Evolutionary conservation across 495 filamentous ascomycete species (phyloP).

Genomic region (Aspergillus cristatus): DNA sequence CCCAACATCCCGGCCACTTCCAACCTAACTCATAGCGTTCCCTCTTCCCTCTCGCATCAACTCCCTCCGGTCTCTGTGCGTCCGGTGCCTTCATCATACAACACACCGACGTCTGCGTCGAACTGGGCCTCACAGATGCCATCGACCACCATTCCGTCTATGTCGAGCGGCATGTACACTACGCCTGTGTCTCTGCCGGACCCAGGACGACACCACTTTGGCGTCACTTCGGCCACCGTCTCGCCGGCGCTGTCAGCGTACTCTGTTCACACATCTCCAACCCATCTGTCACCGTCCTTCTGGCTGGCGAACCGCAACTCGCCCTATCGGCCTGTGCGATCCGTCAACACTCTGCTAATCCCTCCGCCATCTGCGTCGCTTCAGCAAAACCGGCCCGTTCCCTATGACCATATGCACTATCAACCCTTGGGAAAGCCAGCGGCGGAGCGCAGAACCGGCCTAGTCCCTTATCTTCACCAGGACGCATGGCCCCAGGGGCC

Average conservation of each 20-base stretch:
- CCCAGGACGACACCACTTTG: conserved; percentile 31
- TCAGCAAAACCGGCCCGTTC: conserved; percentile 54
- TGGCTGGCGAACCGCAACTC: conserved; percentile 61
- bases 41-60: conserved; percentile 19
- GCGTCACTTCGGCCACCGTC: conserved; percentile 26
- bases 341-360: conserved; percentile 79
- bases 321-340: conserved; percentile 84
- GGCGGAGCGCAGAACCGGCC: conserved; percentile 68
- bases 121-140: conserved; percentile 41
- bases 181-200: conserved; percentile 43
- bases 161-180: conserved; percentile 35
- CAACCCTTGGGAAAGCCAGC: conserved; percentile 72
- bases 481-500: conserved; percentile 35
- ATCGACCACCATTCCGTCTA: conserved; percentile 29
- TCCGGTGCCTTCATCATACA: conserved; percentile 57
- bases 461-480: conserved; percentile 62
- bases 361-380: conserved; percentile 77
- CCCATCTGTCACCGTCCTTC: conserved; percentile 52
- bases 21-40: conserved; percentile 23
- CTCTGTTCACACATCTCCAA: conserved; percentile 38
- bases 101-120: conserved; percentile 15
- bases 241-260: conserved; percentile 36
- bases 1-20: conserved; percentile 38
- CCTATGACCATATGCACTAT: conserved; percentile 88
- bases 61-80: conserved; percentile 41